phyloP scores from a whole-genome alignment of 176 grass and related monocot species.

The Oryza rufipogon region DNA sequence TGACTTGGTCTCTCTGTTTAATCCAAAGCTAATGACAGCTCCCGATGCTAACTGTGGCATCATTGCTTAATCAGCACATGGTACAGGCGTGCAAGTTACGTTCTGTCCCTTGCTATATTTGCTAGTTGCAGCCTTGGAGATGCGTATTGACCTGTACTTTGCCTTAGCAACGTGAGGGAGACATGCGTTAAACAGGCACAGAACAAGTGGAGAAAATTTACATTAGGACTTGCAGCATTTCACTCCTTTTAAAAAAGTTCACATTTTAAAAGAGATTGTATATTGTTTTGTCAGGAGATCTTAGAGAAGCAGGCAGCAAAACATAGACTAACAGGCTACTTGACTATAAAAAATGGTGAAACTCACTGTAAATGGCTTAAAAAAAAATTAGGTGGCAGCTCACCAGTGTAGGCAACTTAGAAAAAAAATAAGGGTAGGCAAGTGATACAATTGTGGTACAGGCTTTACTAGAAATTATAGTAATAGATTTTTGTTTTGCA shows the following conservation, averaged over 20 bases:
- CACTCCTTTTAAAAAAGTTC: neutral
- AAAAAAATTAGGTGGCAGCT: neutral
- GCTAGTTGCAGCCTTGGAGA: constrained; percentile 16
- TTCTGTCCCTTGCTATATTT: neutral
- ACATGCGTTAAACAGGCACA: neutral
- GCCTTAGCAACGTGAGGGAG: neutral
- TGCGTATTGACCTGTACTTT: constrained; percentile 10
- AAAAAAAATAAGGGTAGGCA: neutral
- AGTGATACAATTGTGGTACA: neutral
- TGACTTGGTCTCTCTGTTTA: neutral
- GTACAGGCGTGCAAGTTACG: constrained; percentile 31
- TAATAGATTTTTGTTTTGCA: neutral
- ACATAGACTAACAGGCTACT: neutral
- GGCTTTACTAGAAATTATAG: neutral
- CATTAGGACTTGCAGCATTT: neutral
- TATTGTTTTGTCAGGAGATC: neutral
- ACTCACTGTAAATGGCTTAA: neutral
- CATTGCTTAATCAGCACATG: constrained; percentile 9
- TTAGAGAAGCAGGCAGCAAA: neutral
- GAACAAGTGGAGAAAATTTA: neutral
- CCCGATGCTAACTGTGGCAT: neutral
- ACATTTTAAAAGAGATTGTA: neutral
- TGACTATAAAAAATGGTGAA: neutral
- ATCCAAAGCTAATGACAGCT: constrained; percentile 19
- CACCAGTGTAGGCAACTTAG: neutral